Evolutionary conservation across 179 eudicot genomes (phyloP).

Genomic region (Beta corolliflora): DNA sequence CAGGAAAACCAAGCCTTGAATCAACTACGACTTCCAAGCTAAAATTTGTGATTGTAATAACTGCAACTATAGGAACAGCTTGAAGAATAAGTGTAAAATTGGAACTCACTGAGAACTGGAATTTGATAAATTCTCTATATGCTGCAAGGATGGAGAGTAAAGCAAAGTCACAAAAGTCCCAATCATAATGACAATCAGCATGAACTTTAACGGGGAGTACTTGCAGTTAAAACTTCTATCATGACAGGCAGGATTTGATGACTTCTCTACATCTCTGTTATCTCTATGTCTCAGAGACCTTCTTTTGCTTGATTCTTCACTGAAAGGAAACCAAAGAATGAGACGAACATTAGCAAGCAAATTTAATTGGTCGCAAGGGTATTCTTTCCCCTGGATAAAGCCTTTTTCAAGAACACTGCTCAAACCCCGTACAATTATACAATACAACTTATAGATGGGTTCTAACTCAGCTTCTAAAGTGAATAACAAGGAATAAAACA

Average conservation of each 20-base stretch:
- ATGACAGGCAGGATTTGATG: constrained; percentile 45
- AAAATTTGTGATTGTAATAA: not conserved
- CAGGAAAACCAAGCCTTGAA: not conserved
- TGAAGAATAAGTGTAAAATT: not conserved
- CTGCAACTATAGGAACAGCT: not conserved
- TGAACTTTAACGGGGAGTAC: constrained; percentile 50
- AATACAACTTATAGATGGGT: not conserved
- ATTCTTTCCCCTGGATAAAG: not conserved
- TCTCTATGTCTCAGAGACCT: constrained; percentile 61
- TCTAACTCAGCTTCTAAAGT: not conserved
- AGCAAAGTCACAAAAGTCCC: constrained; percentile 64
- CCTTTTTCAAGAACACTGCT: not conserved
- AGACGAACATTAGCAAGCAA: constrained; percentile 5
- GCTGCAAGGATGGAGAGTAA: constrained; percentile 65
- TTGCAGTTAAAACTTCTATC: constrained; percentile 58
- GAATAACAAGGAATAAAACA: not conserved
- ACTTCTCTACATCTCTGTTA: constrained; percentile 64
- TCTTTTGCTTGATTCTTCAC: constrained; percentile 76
- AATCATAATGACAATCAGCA: constrained; percentile 52
- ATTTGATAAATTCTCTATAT: constrained; percentile 45
- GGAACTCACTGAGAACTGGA: constrained; percentile 53
- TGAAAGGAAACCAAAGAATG: constrained; percentile 32
- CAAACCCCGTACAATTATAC: not conserved
- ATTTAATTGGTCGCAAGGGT: not conserved
- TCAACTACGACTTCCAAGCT: not conserved